Evolutionary conservation across 148 eudicot genomes (phyloP).

Genomic region (Rhododendron vialii): DNA sequence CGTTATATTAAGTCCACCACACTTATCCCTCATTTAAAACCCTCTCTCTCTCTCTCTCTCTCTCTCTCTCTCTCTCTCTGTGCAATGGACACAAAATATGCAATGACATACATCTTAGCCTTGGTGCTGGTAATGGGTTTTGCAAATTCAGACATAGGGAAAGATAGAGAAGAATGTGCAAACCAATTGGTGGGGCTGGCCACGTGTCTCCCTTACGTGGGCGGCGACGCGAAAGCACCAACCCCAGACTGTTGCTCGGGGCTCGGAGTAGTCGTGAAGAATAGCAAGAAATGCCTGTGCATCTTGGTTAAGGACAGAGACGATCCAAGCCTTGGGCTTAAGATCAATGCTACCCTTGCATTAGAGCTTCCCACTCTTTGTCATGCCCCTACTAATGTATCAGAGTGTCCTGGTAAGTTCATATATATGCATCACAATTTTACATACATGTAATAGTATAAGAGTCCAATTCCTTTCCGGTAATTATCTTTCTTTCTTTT

Average conservation of each 20-base stretch:
- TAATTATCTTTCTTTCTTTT: too few species aligned
- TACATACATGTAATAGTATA: too few species aligned
- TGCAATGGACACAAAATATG: conserved; percentile 8
- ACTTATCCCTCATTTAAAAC: background rate
- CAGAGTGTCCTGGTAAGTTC: conserved; percentile 60
- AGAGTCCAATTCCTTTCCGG: too few species aligned
- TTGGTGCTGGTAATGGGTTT: conserved; percentile 9
- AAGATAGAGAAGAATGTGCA: conserved; percentile 56
- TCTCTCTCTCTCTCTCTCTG: background rate
- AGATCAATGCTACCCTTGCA: conserved; percentile 69
- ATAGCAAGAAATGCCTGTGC: conserved; percentile 64
- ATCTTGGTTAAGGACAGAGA: conserved; percentile 62
- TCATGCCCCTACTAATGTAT: conserved; percentile 33
- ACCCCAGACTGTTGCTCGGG: conserved; percentile 60
- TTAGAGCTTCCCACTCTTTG: conserved; percentile 60
- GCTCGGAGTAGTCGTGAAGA: conserved; percentile 43
- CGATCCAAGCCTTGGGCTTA: conserved; percentile 70
- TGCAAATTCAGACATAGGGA: conserved; percentile 28
- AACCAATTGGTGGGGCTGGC: conserved; percentile 42
- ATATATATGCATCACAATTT: background rate
- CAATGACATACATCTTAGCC: conserved; percentile 8
- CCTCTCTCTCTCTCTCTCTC: background rate
- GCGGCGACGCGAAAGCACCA: conserved; percentile 48
- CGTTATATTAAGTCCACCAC: background rate
- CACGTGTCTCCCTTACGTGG: conserved; percentile 57